Base-by-base conservation (phyloP, 257 asterid species). In the Solanum okadae region DNA sequence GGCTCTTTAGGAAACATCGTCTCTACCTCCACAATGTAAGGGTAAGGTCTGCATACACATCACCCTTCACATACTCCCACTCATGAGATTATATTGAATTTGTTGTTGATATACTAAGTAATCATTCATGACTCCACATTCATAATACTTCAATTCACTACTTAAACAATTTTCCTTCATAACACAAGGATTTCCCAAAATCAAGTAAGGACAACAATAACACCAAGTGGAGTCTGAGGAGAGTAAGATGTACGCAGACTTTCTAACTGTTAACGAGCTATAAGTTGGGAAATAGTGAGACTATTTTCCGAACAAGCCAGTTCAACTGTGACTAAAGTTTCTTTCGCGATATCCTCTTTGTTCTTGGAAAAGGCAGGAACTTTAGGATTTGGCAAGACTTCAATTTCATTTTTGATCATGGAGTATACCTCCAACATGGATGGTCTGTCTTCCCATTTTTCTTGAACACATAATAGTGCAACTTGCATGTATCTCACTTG, bases 381-480 rank as follows among this genome's bases (percentile, higher is more conserved):
- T 33, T 85, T 84, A 27, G 93, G 92, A 76, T 78, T 44, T 29
- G 88, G 88, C 49, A 90, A 16, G 63, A 33, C 37, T 40, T 73
- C 82, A 31, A 63, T 83, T 85, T 89, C 92, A 23, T 86, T 88
- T 75, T 86, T 89, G 2, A 92, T 86, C 93, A 89, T 92, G 5
- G 90, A 89, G n/a, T 91, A 88, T 81, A 90, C 88, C 71, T 92
- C 91, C 84, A 92, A 87, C 93, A 90, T 90, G 68, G 89, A 83
- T 33, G 92, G 93, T 46, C 93, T 52, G 79, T 90, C 91, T 73
- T 88, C 88, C 75, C 91, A 86, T 86, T 87, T 86, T 88, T 89
- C 91, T 89, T 92, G 92, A 33, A 92, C 93, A 35, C 93, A 92
- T 75, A 90, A 86, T 18, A 92, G 90, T 31, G 90, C 93, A 75